Conservation (phyloP, 1,284 basidiomycete genomes). For the Amylostereum chailletii region DNA sequence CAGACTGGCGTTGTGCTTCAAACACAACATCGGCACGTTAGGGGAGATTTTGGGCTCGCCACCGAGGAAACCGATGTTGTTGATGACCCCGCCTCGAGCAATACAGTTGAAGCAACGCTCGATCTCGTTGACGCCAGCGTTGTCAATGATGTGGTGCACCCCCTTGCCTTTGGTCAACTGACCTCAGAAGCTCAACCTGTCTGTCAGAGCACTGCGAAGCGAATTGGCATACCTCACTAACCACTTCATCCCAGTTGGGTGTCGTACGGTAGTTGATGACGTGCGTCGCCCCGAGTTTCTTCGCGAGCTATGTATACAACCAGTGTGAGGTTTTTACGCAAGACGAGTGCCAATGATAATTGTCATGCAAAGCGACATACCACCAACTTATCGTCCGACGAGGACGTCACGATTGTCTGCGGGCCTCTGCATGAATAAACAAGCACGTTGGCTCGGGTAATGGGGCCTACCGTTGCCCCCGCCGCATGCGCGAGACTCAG, state of each 20-base stretch:
- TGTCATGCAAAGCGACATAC: not conserved
- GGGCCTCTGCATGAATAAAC: not conserved
- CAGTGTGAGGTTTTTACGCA: no score
- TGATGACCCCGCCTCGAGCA: constrained; percentile 27
- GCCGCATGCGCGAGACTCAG: constrained; percentile 12
- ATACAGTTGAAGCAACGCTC: constrained; percentile 26
- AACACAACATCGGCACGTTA: not conserved
- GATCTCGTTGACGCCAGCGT: constrained; percentile 33
- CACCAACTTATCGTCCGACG: constrained; percentile 50
- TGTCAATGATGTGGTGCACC: constrained; percentile 35
- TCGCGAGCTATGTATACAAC: constrained; percentile 18
- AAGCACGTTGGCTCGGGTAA: no score
- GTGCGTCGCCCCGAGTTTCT: constrained; percentile 39
- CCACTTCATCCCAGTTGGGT: constrained; percentile 33
- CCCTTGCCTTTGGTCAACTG: constrained; percentile 25
- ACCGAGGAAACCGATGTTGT: constrained; percentile 31
- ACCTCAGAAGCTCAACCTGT: not conserved
- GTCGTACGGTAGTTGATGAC: constrained; percentile 47
- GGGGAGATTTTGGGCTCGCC: constrained; percentile 4
- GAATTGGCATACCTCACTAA: constrained; percentile 6
- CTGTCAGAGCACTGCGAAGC: not conserved
- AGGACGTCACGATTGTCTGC: constrained; percentile 42
- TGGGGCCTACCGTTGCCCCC: constrained; percentile 37
- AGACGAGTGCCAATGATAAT: not conserved
- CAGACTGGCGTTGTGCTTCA: not conserved